phyloP scores from a whole-genome alignment of 179 eudicot species.

The Vitellaria paradoxa region DNA sequence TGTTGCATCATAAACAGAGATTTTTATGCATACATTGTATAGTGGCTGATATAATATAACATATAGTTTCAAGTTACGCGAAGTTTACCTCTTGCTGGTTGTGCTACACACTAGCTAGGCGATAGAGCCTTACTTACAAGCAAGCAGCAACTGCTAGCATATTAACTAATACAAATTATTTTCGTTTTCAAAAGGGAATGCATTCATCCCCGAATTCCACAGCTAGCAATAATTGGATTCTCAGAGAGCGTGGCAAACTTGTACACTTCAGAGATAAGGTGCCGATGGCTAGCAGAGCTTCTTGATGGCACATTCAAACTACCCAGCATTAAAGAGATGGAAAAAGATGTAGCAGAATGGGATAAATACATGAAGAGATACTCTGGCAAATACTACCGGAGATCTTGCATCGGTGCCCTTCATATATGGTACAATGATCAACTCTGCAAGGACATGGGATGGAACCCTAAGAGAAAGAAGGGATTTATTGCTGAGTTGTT shows the following conservation, averaged over 20 bases:
- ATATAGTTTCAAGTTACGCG: no score
- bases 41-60: no score
- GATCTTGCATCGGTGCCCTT: slow-evolving; percentile 45
- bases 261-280: slow-evolving; percentile 47
- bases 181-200: slow-evolving; percentile 34
- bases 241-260: slow-evolving; percentile 50
- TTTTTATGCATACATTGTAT: no score
- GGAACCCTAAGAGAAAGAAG: slow-evolving; percentile 49
- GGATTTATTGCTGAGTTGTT: slow-evolving; percentile 43
- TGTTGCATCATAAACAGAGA: no score
- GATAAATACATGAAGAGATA: slow-evolving; percentile 38
- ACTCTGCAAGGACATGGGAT: slow-evolving; percentile 66
- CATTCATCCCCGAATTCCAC: slow-evolving; percentile 65
- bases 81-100: no score
- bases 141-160: no score
- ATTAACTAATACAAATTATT: neutral
- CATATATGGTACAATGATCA: slow-evolving; percentile 60
- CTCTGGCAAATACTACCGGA: slow-evolving; percentile 23
- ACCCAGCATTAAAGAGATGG: slow-evolving; percentile 47
- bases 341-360: slow-evolving; percentile 44
- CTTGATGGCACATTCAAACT: slow-evolving; percentile 49
- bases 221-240: slow-evolving; percentile 52
- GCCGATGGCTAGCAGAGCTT: slow-evolving; percentile 52
- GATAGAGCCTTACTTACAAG: no score
- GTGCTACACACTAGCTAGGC: no score